Evolutionary conservation across 2,329 filamentous ascomycete species (phyloP), one percentile per base, ranked within the genome.

Genomic region (Bipolaris victoriae): DNA sequence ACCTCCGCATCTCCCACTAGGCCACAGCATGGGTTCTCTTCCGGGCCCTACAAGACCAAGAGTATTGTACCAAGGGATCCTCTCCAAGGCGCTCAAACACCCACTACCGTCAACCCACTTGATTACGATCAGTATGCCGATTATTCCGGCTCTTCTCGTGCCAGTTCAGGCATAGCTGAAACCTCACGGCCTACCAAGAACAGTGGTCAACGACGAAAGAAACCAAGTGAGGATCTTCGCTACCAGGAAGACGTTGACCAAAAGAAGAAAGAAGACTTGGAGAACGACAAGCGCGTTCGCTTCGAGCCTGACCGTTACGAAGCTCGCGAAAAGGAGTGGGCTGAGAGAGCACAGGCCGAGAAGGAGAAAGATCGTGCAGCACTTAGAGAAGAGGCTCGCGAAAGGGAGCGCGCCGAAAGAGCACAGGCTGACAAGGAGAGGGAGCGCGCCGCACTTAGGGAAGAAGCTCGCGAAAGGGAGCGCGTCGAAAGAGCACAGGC

Each of bases 281-380:
- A 73, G 33, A 68, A 67, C 26, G 36, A 45, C 20, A 69, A 69
- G 49, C 63, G 70, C 26, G 72, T 73, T 16, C 60, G 62, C 4
- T 72, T 75, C 22, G 67, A 72, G 36, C 51, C 64, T 16, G 66
- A 56, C 31, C 69, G 72, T 10, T 55, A 63, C 16, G 60, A 71
- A n/a, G 53, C 48, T 2, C 60, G 69, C 33, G 64, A 57, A 5
- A 51, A 65, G 5, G 63, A 70, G 29, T 59, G 70, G 18, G 59
- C 53, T 1, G 66, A 74, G 44, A 64, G 55, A 3, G 55, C 35
- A n/a, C 46, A 55, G 24, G 70, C 57, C 1, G 67, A 73, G 44
- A 66, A 63, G 7, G 62, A 52, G 15, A 56, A 61, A n/a, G 69
- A 61, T 2, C 58, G 66, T 3, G 61, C 65, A 7, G 60, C 62